Evolutionary conservation across 768 basidiomycete genomes (phyloP).

Genomic region (Termitomyces sp.): DNA sequence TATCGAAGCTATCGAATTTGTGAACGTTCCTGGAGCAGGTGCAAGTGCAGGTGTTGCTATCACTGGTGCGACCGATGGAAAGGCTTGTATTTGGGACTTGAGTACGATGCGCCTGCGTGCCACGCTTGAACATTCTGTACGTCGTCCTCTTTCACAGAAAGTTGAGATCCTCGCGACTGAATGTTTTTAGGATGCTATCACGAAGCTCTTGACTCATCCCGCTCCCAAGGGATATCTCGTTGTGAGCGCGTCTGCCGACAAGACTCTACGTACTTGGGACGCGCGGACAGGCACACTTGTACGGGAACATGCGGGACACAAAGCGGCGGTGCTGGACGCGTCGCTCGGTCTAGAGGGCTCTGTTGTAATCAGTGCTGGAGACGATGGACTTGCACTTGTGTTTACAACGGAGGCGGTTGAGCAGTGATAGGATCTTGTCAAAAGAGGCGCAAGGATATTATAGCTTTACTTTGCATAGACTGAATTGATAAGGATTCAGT

Average conservation of each 20-base stretch:
- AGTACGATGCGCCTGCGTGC: slow-evolving; percentile 78
- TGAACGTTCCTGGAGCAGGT: slow-evolving; percentile 60
- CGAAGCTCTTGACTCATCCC: slow-evolving; percentile 70
- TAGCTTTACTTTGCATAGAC: background rate
- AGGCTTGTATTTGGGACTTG: slow-evolving; percentile 92
- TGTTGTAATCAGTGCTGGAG: slow-evolving; percentile 82
- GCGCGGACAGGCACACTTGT: slow-evolving; percentile 75
- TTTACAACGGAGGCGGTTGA: slow-evolving; percentile 60
- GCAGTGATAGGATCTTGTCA: background rate
- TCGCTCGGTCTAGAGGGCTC: slow-evolving; percentile 65
- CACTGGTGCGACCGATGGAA: slow-evolving; percentile 91
- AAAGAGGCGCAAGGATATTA: background rate
- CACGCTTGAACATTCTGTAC: slow-evolving; percentile 77
- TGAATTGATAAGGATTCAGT: background rate
- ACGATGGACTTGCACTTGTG: slow-evolving; percentile 84
- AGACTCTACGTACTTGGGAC: slow-evolving; percentile 88
- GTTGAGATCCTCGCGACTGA: background rate
- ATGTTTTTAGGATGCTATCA: slow-evolving; percentile 72
- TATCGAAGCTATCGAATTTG: slow-evolving; percentile 80
- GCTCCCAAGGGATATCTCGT: slow-evolving; percentile 71
- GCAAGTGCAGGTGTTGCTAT: slow-evolving; percentile 61
- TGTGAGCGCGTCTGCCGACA: slow-evolving; percentile 85
- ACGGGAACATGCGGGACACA: slow-evolving; percentile 79
- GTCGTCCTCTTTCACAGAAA: slow-evolving; percentile 11
- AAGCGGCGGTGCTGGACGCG: slow-evolving; percentile 67